Conservation (phyloP, 768 basidiomycete genomes). For the Boletus edulis region DNA sequence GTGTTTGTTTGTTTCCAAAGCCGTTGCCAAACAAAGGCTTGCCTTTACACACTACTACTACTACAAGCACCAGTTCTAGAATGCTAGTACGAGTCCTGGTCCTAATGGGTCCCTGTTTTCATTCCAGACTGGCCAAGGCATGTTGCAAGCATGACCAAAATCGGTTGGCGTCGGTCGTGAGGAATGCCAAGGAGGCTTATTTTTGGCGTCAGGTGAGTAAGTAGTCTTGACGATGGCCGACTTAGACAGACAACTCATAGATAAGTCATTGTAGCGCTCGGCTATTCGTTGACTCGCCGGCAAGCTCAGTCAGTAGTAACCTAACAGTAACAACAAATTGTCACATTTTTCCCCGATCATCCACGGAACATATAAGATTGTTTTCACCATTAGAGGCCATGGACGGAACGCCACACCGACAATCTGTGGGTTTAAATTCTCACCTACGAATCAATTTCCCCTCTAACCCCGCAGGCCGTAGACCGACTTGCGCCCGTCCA, state of each 20-base stretch:
- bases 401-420: background rate
- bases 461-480: slow-evolving; percentile 11
- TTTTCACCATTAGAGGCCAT: background rate
- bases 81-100: too few species aligned
- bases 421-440: background rate
- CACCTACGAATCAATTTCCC: background rate
- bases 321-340: slow-evolving; percentile 6
- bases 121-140: background rate
- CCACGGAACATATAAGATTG: background rate
- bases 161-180: background rate
- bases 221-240: background rate
- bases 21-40: slow-evolving; percentile 26
- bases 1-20: slow-evolving; percentile 31
- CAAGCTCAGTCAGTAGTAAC: background rate
- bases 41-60: background rate
- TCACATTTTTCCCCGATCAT: slow-evolving; percentile 10
- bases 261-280: background rate
- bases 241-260: background rate
- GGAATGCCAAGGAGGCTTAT: background rate
- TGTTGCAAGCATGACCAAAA: background rate
- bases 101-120: background rate
- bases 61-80: background rate
- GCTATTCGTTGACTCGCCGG: background rate
- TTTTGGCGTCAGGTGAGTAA: slow-evolving; percentile 1
- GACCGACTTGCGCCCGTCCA: background rate